phyloP scores from a whole-genome alignment of 2,329 filamentous ascomycete genomes.

The Sclerotinia glacialis region DNA sequence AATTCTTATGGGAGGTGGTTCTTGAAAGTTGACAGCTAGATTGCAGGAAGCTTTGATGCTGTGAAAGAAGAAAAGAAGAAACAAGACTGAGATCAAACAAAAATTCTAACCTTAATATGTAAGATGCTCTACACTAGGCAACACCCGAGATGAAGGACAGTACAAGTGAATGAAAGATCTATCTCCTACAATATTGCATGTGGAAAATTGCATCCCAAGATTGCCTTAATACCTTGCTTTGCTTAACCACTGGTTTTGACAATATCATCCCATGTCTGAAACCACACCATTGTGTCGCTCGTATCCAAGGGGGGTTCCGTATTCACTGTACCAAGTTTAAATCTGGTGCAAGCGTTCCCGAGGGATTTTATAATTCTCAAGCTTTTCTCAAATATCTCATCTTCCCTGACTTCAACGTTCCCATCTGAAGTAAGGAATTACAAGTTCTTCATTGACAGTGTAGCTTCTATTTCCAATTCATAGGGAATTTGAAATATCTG shows the following conservation, averaged over 20 bases:
- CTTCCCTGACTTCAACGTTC: constrained; percentile 22
- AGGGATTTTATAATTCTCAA: constrained; percentile 24
- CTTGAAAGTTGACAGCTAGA: neutral
- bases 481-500: too few relatives aligned
- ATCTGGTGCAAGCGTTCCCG: neutral
- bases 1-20: neutral
- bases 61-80: neutral
- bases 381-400: constrained; percentile 25
- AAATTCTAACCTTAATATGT: neutral
- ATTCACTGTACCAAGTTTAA: neutral
- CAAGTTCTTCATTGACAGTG: constrained; percentile 20
- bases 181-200: neutral
- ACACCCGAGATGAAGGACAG: neutral
- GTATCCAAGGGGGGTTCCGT: neutral
- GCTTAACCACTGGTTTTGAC: neutral
- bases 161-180: neutral
- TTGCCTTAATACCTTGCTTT: neutral
- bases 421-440: constrained; percentile 24
- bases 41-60: neutral
- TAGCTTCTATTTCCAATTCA: constrained; percentile 4
- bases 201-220: neutral
- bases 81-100: neutral
- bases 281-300: neutral
- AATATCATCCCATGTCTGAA: neutral
- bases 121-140: neutral